Percentiles rank a stretch among this genome's conserved stretches.
Evolutionary conservation across 495 filamentous ascomycete species (phyloP).

Genomic region (Bryoglossum gracile): DNA sequence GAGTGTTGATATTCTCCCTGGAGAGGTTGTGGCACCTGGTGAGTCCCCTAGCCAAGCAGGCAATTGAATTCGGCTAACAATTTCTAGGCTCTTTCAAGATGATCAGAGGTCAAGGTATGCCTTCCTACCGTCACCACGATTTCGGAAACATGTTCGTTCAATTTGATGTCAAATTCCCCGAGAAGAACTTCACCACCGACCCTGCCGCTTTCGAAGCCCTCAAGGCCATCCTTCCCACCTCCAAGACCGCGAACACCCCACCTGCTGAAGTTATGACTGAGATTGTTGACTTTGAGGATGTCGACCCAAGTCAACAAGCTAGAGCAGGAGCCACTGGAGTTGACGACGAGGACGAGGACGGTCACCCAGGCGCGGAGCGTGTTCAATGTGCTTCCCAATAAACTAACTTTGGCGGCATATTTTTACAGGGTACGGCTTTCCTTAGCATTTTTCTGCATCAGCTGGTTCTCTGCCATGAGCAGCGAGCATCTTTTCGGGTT

Average conservation of each 20-base stretch:
- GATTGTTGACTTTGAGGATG: constrained; percentile 70
- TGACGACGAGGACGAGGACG: constrained; percentile 82
- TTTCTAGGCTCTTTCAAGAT: constrained; percentile 77
- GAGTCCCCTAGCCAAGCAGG: constrained; percentile 33
- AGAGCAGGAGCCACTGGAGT: constrained; percentile 61
- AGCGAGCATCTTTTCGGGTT: background rate
- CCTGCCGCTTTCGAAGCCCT: constrained; percentile 54
- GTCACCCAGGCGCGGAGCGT: constrained; percentile 75
- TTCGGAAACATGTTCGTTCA: constrained; percentile 95
- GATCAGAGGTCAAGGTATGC: constrained; percentile 97
- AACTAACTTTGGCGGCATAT: constrained; percentile 20
- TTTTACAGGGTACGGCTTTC: constrained; percentile 9
- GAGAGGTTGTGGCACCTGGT: constrained; percentile 92
- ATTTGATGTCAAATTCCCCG: constrained; percentile 96
- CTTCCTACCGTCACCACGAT: constrained; percentile 91
- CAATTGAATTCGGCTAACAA: constrained; percentile 1
- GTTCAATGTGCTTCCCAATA: constrained; percentile 99
- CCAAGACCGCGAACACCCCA: constrained; percentile 50
- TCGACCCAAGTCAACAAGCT: constrained; percentile 65
- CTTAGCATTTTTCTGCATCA: constrained; percentile 6
- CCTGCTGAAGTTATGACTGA: constrained; percentile 83
- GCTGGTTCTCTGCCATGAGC: background rate
- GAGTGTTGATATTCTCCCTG: constrained; percentile 80
- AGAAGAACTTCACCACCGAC: constrained; percentile 52
- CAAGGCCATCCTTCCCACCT: constrained; percentile 72